These are phyloP conservation scores for Articulospora tetracladia DNA, from an alignment of 495 filamentous ascomycete species.

Conservation along the genomic window DNA sequence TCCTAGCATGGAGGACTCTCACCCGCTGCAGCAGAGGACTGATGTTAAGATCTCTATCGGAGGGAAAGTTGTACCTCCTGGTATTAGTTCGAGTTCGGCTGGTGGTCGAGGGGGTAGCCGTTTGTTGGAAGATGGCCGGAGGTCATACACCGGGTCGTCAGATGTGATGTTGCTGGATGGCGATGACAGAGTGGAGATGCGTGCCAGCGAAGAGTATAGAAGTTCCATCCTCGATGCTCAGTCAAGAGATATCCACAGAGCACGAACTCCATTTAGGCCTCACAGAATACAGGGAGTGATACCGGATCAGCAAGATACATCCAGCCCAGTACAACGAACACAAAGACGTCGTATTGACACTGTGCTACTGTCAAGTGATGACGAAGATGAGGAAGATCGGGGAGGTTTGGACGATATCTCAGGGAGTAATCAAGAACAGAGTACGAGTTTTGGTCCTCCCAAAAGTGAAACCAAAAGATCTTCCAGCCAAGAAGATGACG, in stretches of 20 bases:
- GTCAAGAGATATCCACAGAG: not conserved
- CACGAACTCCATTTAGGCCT: not conserved
- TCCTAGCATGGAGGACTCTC: not conserved
- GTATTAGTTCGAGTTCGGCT: slow-evolving; percentile 21
- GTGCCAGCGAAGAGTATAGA: not conserved
- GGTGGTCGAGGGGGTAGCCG: not conserved
- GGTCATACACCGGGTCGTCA: slow-evolving; percentile 10
- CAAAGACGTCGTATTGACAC: too few relatives aligned
- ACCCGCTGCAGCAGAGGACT: not conserved
- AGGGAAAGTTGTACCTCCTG: slow-evolving; percentile 15
- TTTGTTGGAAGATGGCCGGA: not conserved
- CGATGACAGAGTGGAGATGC: not conserved
- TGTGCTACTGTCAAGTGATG: too few relatives aligned
- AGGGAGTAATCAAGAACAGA: too few relatives aligned
- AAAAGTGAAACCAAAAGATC: not conserved
- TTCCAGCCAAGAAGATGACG: not conserved
- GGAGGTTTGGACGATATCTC: too few relatives aligned
- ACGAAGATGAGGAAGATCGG: too few relatives aligned
- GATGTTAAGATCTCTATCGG: slow-evolving; percentile 26
- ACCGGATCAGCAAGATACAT: not conserved
- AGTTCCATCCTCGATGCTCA: not conserved
- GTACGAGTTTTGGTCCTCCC: not conserved
- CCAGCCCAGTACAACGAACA: too few relatives aligned
- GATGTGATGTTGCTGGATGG: slow-evolving; percentile 26
- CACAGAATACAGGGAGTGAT: not conserved